A percentile compares a stretch with the other conserved stretches of the same genome.
Evolutionary conservation across 148 eudicot genomes (phyloP).

Genomic region (Persicaria maculosa): DNA sequence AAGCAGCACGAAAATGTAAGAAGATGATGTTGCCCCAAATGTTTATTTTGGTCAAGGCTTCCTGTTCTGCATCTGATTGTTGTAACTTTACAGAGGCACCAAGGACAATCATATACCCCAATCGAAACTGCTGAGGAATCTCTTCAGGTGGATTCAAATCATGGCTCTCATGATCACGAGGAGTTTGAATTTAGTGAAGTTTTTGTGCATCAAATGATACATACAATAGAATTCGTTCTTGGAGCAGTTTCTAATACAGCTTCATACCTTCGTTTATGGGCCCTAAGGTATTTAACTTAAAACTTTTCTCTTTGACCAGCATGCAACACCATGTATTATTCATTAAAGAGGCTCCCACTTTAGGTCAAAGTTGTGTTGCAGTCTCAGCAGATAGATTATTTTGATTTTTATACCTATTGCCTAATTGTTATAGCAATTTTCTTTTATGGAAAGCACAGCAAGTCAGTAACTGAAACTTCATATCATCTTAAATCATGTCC

Average conservation of each 20-base stretch:
- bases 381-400: neutral
- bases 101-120: slow-evolving; percentile 59
- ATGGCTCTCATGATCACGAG: slow-evolving; percentile 71
- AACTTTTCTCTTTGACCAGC: neutral
- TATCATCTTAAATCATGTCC: neutral
- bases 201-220: slow-evolving; percentile 91
- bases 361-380: neutral
- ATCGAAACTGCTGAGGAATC: slow-evolving; percentile 57
- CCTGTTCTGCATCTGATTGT: neutral
- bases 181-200: slow-evolving; percentile 97
- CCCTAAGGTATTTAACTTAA: slow-evolving; percentile 55
- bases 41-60: neutral
- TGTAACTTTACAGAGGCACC: slow-evolving; percentile 59
- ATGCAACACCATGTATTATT: slow-evolving; percentile 1
- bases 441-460: neutral
- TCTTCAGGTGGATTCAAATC: slow-evolving; percentile 47
- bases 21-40: neutral
- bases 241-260: slow-evolving; percentile 99
- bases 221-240: slow-evolving; percentile 94
- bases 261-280: slow-evolving; percentile 97
- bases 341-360: neutral
- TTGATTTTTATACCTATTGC: slow-evolving; percentile 1
- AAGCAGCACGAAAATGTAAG: slow-evolving; percentile 66
- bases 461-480: neutral
- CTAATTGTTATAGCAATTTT: neutral